Percentiles rank a stretch among this genome's conserved stretches.
phyloP scores from a whole-genome alignment of 1,284 basidiomycete species.

The Pisolithus thermaeus region DNA sequence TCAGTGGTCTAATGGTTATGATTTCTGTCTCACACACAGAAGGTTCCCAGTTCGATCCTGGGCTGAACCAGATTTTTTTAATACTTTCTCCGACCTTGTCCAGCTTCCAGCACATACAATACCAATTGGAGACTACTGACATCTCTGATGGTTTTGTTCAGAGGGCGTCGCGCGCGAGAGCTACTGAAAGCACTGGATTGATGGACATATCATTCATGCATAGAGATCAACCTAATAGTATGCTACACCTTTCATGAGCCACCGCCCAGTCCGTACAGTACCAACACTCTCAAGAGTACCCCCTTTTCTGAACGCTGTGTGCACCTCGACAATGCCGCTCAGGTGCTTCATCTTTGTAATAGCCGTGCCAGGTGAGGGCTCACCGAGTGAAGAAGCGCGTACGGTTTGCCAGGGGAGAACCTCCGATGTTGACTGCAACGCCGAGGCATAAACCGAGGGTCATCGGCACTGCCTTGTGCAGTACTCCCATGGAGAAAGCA shows the following conservation, averaged over 20 bases:
- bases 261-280: constrained; percentile 61
- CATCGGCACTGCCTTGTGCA: constrained; percentile 71
- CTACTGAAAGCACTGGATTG: no score
- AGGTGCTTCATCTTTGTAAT: constrained; percentile 50
- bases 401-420: constrained; percentile 47
- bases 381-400: constrained; percentile 5
- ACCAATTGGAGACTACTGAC: no score
- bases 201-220: no score
- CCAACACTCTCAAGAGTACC: constrained; percentile 51
- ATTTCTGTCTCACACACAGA: constrained; percentile 44
- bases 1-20: constrained; percentile 42
- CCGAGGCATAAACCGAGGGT: constrained; percentile 69
- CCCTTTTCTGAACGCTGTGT: constrained; percentile 41
- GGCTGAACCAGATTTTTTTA: constrained; percentile 34
- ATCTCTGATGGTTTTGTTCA: no score
- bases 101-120: no score
- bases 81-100: not conserved
- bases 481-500: constrained; percentile 66
- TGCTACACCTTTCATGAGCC: constrained; percentile 64
- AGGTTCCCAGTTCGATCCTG: constrained; percentile 46
- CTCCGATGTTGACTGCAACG: constrained; percentile 50
- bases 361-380: constrained; percentile 17
- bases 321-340: constrained; percentile 61
- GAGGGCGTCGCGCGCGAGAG: no score
- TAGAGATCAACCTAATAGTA: constrained; percentile 45